Conservation (phyloP, 2,329 filamentous ascomycete genomes). For the Colletotrichum chlorophyti region DNA sequence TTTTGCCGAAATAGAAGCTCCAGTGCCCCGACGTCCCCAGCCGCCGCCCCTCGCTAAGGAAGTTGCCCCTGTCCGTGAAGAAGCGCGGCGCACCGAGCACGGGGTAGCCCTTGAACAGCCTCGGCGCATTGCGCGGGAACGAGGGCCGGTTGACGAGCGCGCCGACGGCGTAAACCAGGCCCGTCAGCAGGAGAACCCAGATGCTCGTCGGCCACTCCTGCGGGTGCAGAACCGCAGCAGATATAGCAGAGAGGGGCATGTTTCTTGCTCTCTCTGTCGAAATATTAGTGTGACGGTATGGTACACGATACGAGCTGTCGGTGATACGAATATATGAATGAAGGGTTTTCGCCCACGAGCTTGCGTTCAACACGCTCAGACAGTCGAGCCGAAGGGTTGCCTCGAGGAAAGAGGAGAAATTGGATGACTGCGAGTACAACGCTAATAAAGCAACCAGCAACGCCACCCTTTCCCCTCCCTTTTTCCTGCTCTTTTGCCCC, state of each 20-base stretch:
- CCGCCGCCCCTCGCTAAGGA: conserved; percentile 42
- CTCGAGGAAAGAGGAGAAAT: no score
- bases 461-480: no score
- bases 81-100: conserved; percentile 51
- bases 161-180: conserved; percentile 20
- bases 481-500: no score
- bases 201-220: conserved; percentile 31
- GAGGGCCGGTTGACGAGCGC: conserved; percentile 28
- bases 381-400: no score
- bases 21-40: conserved; percentile 49
- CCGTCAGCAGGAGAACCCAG: conserved; percentile 29
- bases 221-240: conserved; percentile 7
- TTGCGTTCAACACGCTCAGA: no score
- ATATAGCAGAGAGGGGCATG: background rate
- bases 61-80: conserved; percentile 54
- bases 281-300: no score
- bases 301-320: no score
- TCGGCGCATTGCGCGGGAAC: conserved; percentile 35
- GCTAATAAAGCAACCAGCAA: no score
- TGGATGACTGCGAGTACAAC: no score
- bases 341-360: no score
- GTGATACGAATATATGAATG: no score
- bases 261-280: background rate
- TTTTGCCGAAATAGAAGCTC: conserved; percentile 53
- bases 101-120: conserved; percentile 40